Evolutionary conservation across 371 early-diverging fungal species (phyloP), one percentile per base, ranked within the genome.

Genomic region (Mortierella polycephala): DNA sequence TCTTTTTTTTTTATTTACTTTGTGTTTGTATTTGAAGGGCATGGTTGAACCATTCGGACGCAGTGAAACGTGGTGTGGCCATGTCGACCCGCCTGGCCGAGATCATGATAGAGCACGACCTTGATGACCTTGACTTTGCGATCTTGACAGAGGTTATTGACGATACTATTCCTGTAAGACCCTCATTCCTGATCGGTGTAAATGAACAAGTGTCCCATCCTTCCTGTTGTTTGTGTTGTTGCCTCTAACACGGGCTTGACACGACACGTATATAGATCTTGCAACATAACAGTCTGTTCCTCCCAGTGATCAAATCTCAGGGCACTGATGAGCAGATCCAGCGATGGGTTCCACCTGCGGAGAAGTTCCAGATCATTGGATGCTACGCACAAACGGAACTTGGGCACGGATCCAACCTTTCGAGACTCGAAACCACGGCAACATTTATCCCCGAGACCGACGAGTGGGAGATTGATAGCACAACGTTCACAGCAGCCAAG

Each of bases 401-500:
- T 21, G 74, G 75, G 9, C 84, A 85, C 20, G 79, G 69, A 37
- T 64, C 95, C 20, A 96, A 96, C 62, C 89, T 96, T 20, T 89
- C 91, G 69, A 92, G 92, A 2, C 86, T 96, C 54, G 96, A 96
- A 80, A 96, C 97, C n/a, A 95, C 95, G 0, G 95, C 96, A 14
- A 96, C 96, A 0, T 96, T 87, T 62, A 82, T 92, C 49, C 85
- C 86, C 10, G 93, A 92, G 65, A 90, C 94, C 13, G 91, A 94
- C 62, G 92, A 94, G 81, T 96, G 91, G 62, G 95, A 94, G 68
- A 83, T 96, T 62, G 92, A 96, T 81, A 91, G 93, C 46, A 95
- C 96, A 14, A 88, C 87, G 14, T 81, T 95, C 49, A 91, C 95
- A 0, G 75, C 79, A 0, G 60, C 83, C 45, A 97, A 97, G 73